A percentile compares a stretch with the other conserved stretches of the same genome.
Conservation (phyloP, 129 eudicot genomes). For the Arctium lappa region DNA sequence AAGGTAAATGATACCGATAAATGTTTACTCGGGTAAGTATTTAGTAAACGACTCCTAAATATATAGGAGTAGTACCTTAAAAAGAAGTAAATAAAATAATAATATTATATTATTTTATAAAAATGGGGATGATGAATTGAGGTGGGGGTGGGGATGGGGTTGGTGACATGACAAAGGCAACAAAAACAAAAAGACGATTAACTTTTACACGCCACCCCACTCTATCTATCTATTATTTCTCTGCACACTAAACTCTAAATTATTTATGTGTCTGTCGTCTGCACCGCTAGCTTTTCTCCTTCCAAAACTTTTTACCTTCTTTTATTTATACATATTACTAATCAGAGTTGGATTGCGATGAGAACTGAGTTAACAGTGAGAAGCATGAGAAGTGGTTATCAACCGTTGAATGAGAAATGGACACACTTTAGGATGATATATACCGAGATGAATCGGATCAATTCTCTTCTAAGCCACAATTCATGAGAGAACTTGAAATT, state of each 20-base stretch:
- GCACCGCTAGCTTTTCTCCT: slow-evolving; percentile 4
- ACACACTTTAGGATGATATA: too few relatives aligned
- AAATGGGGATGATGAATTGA: not conserved
- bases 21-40: too few relatives aligned
- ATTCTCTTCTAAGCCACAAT: too few relatives aligned
- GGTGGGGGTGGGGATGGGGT: not conserved
- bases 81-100: not conserved
- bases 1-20: too few relatives aligned
- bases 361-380: too few relatives aligned
- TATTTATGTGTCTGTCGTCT: not conserved
- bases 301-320: not conserved
- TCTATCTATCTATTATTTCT: not conserved
- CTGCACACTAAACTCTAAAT: not conserved
- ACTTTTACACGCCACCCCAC: slow-evolving; percentile 16
- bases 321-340: not conserved
- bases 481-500: too few relatives aligned
- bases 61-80: too few relatives aligned
- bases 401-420: too few relatives aligned
- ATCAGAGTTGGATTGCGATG: too few relatives aligned
- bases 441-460: too few relatives aligned
- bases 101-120: not conserved
- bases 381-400: too few relatives aligned
- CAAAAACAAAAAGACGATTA: slow-evolving; percentile 20
- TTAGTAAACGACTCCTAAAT: too few relatives aligned
- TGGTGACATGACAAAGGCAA: slow-evolving; percentile 17